Percentiles rank a stretch among this genome's conserved stretches.
Conservation (phyloP, 2,329 filamentous ascomycete species). For the Nannizziopsis barbatae region DNA sequence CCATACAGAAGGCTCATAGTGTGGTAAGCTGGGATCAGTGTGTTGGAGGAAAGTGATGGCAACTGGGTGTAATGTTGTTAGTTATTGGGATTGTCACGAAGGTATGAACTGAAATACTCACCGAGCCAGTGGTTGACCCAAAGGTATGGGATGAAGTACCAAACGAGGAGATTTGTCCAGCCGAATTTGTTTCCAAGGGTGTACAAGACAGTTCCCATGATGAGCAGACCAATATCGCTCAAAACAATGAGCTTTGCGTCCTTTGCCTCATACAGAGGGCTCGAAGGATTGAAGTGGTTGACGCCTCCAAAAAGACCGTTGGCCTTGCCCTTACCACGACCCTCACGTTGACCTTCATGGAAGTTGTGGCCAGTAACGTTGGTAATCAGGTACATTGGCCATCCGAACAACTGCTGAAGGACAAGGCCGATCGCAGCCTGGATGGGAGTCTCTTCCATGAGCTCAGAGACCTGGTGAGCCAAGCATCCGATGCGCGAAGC, state of each 20-base stretch:
- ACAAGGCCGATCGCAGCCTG: conserved; percentile 64
- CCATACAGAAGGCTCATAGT: conserved; percentile 80
- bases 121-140: conserved; percentile 99
- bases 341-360: conserved; percentile 83
- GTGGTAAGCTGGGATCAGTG: conserved; percentile 85
- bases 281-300: conserved; percentile 86
- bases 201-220: conserved; percentile 52
- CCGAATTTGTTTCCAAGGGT: conserved; percentile 67
- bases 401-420: conserved; percentile 79
- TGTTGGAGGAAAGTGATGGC: conserved; percentile 97
- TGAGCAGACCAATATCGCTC: conserved; percentile 68
- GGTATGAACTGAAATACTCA: conserved; percentile 42
- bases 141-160: conserved; percentile 90
- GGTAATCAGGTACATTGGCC: conserved; percentile 79
- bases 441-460: conserved; percentile 90
- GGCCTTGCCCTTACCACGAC: conserved; percentile 80
- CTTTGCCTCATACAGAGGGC: conserved; percentile 82
- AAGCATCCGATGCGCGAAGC: conserved; percentile 63
- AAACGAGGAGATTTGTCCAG: conserved; percentile 75
- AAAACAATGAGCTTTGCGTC: conserved; percentile 78
- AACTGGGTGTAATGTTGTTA: conserved; percentile 43
- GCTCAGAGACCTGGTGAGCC: conserved; percentile 71
- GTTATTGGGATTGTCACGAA: neutral
- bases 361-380: conserved; percentile 96
- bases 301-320: conserved; percentile 73